These are phyloP conservation scores for Rhynchosporium agropyri DNA, from an alignment of 2,329 filamentous ascomycete genomes.

Conservation along the genomic window DNA sequence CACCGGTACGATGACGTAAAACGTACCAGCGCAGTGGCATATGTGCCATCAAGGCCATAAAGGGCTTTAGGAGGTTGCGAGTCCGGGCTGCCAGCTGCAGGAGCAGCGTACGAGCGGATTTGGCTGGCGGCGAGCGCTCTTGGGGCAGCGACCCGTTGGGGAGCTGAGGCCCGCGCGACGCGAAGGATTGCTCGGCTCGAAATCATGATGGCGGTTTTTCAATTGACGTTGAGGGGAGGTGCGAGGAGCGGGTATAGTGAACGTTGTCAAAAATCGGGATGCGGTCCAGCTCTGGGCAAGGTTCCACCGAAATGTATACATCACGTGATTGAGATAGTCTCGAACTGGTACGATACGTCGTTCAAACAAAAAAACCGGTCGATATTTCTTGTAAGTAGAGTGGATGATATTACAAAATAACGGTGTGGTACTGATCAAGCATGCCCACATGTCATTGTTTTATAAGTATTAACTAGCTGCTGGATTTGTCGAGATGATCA, in stretches of 20 bases:
- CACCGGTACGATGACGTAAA: background rate
- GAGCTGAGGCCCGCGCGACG: slow-evolving; percentile 38
- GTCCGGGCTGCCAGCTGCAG: slow-evolving; percentile 56
- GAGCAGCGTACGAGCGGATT: slow-evolving; percentile 74
- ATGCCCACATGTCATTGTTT: background rate
- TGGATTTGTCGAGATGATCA: too few relatives aligned
- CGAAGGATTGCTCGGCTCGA: slow-evolving; percentile 42
- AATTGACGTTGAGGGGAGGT: slow-evolving; percentile 36
- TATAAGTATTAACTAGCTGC: too few relatives aligned
- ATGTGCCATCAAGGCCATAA: slow-evolving; percentile 96
- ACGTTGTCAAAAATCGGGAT: slow-evolving; percentile 8
- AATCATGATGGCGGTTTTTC: slow-evolving; percentile 39
- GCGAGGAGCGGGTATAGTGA: slow-evolving; percentile 4
- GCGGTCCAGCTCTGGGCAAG: background rate
- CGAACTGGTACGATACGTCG: too few relatives aligned
- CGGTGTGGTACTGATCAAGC: background rate
- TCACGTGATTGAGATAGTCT: slow-evolving; percentile 8
- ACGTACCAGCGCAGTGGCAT: slow-evolving; percentile 96
- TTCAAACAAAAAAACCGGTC: too few relatives aligned
- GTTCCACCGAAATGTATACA: background rate
- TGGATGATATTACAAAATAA: too few relatives aligned
- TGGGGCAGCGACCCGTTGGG: slow-evolving; percentile 37
- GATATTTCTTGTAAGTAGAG: too few relatives aligned
- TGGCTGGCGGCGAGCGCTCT: slow-evolving; percentile 58
- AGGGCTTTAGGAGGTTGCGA: slow-evolving; percentile 86